These are phyloP conservation scores for Fragilaria radians DNA, from an alignment of 108 stramenopile genomes.

Conservation along the genomic window DNA sequence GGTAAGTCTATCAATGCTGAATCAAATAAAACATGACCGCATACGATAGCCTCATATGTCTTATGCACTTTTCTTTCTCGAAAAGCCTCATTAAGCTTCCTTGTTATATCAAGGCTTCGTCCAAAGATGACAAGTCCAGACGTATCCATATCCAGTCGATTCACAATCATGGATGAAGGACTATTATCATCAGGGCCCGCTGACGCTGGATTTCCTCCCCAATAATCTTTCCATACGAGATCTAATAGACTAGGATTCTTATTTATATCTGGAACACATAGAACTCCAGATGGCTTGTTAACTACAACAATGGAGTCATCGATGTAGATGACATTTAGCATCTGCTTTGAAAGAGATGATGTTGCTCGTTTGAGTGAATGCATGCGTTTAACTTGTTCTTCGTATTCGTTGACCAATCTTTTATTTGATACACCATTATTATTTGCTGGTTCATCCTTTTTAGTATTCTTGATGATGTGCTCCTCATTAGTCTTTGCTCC, in stretches of 20 bases:
- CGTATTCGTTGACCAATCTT: background rate
- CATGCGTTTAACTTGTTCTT: background rate
- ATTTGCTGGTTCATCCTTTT: background rate
- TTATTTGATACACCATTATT: background rate
- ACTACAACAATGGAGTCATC: background rate
- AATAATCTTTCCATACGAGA: background rate
- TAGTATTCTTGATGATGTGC: background rate
- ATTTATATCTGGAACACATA: background rate
- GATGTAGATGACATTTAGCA: background rate
- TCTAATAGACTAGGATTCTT: background rate
- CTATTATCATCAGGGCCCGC: background rate
- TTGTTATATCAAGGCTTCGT: conserved; percentile 35
- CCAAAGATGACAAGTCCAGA: conserved; percentile 51
- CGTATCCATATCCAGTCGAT: conserved; percentile 67
- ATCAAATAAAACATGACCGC: conserved; percentile 29
- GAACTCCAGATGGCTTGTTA: background rate
- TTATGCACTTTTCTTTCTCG: conserved; percentile 32
- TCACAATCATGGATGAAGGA: background rate
- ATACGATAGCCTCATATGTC: conserved; percentile 49
- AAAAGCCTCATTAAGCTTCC: conserved; percentile 35
- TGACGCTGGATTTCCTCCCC: background rate
- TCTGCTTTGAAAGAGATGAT: background rate
- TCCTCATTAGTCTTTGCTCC: too few species aligned
- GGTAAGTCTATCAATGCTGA: conserved; percentile 24
- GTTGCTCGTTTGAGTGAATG: background rate